These are phyloP conservation scores for Cyclocybe cylindracea DNA, from an alignment of 768 basidiomycete genomes.

Conservation along the genomic window DNA sequence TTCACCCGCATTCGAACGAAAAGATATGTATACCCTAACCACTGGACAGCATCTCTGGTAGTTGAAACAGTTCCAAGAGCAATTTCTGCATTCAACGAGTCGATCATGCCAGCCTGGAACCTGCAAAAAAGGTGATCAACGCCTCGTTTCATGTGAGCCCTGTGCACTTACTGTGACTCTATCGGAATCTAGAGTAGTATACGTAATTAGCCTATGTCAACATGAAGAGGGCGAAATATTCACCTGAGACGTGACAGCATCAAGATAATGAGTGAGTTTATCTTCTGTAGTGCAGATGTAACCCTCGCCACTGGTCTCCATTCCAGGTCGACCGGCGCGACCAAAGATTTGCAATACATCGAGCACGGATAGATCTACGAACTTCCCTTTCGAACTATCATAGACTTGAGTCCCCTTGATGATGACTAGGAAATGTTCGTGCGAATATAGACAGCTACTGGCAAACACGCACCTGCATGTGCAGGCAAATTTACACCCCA, in stretches of 20 bases:
- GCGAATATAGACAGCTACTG: constrained; percentile 1
- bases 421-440: constrained; percentile 53
- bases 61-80: constrained; percentile 92
- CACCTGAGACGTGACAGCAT: constrained; percentile 86
- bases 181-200: constrained; percentile 72
- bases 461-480: constrained; percentile 70
- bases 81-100: constrained; percentile 94
- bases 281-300: constrained; percentile 96
- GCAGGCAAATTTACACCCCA: constrained; percentile 99
- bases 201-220: neutral
- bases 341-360: constrained; percentile 99
- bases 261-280: constrained; percentile 88
- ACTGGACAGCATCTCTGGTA: constrained; percentile 82
- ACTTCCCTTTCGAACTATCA: constrained; percentile 85
- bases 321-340: constrained; percentile 85
- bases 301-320: constrained; percentile 93
- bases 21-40: constrained; percentile 97
- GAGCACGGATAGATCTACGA: constrained; percentile 89
- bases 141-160: neutral
- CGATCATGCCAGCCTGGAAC: constrained; percentile 83
- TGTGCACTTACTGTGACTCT: constrained; percentile 78
- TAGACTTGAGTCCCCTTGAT: constrained; percentile 99
- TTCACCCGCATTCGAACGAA: constrained; percentile 94
- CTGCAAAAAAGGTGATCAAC: constrained; percentile 30
- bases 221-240: constrained; percentile 11